phyloP scores from a whole-genome alignment of 192 early-diverging fungal genomes.

The Jimgerdemannia lactiflua region DNA sequence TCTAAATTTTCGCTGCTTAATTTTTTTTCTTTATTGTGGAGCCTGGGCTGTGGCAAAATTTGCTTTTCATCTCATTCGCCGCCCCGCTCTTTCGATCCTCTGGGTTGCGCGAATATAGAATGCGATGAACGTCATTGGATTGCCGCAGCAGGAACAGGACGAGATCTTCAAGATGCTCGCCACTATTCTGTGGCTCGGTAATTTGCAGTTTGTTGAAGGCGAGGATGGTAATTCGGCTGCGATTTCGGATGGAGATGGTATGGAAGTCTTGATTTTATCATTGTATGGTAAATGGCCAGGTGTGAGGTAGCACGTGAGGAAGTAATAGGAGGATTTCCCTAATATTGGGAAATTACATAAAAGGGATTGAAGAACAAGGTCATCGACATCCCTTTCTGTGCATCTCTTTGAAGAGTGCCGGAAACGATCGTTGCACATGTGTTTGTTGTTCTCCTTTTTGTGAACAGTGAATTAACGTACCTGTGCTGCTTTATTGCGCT shows the following conservation, averaged over 20 bases:
- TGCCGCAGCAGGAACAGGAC: slow-evolving; percentile 75
- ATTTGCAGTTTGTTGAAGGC: slow-evolving; percentile 85
- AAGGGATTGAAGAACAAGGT: too few relatives aligned
- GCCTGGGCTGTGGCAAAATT: neutral
- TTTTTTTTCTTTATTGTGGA: neutral
- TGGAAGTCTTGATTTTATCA: neutral
- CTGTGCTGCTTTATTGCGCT: neutral
- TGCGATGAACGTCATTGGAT: slow-evolving; percentile 93
- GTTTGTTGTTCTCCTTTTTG: too few relatives aligned
- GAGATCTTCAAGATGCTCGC: slow-evolving; percentile 91
- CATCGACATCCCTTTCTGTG: too few relatives aligned
- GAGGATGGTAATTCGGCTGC: slow-evolving; percentile 63
- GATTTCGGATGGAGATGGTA: slow-evolving; percentile 59
- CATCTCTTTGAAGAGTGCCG: too few relatives aligned
- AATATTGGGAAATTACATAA: neutral
- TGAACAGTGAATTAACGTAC: neutral
- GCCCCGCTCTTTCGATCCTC: neutral
- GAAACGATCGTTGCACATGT: too few relatives aligned
- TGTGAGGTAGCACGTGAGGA: neutral
- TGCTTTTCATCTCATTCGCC: neutral
- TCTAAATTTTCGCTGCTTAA: neutral
- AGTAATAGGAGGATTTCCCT: neutral
- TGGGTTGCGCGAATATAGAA: slow-evolving; percentile 29
- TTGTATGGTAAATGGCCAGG: neutral
- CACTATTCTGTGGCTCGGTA: slow-evolving; percentile 95